A percentile compares a stretch with the other conserved stretches of the same genome.
These are phyloP conservation scores for Spergularia bocconei DNA, from an alignment of 148 eudicot species.

Conservation along the genomic window DNA sequence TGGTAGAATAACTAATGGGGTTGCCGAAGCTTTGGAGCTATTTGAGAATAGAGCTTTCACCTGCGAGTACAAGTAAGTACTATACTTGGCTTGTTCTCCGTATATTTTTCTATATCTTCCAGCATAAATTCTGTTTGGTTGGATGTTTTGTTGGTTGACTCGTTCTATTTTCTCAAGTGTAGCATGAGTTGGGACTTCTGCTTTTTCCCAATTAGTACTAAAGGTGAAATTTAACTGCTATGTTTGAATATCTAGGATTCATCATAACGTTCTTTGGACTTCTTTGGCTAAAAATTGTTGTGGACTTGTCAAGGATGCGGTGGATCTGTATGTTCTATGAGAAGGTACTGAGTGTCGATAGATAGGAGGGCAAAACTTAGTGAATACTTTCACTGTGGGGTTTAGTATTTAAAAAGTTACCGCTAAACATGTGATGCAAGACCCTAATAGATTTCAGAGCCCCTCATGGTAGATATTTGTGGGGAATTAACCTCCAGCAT, in stretches of 20 bases:
- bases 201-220: neutral
- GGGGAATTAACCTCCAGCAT: neutral
- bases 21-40: slow-evolving; percentile 60
- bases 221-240: neutral
- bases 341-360: neutral
- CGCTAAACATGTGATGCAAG: neutral
- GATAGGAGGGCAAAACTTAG: neutral
- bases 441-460: neutral
- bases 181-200: neutral
- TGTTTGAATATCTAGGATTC: slow-evolving; percentile 3
- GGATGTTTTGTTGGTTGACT: neutral
- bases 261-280: neutral
- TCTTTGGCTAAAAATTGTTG: neutral
- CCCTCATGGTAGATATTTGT: neutral
- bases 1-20: slow-evolving; percentile 82
- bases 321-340: neutral
- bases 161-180: neutral
- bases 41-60: slow-evolving; percentile 80
- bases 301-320: neutral
- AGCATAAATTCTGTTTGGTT: neutral
- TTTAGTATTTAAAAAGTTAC: too few relatives aligned
- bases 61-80: slow-evolving; percentile 87
- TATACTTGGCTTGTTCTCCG: neutral
- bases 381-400: neutral
- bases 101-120: neutral